Base-by-base conservation (phyloP, 2,329 filamentous ascomycete species). In the Colletotrichum acutatum region DNA sequence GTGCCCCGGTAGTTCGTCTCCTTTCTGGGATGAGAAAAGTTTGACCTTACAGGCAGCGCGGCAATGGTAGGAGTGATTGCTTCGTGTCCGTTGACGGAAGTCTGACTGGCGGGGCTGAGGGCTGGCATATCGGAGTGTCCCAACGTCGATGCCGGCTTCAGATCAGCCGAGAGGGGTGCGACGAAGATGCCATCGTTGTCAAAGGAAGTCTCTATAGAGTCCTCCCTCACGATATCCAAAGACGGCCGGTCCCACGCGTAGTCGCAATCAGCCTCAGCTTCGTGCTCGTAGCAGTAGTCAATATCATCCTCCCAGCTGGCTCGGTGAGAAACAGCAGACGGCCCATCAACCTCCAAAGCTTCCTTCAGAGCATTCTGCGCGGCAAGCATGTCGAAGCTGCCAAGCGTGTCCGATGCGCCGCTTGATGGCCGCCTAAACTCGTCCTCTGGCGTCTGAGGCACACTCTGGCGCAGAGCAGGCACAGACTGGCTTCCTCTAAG, bases 241-340 rank as follows among this genome's bases (percentile, higher is more conserved):
- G 90, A 91, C 3, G 86, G 83, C 19, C 88, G 87, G 71, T 91
- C 89, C 90, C 90, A 92, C 57, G 90, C 87, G 76, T 91, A 92
- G 74, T 92, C 88, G 77, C 90, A 92, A 79, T 92, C 85, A 8
- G 90, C 91, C 79, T 93, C 91, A 14, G 87, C 90, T 75, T 90
- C 91, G 76, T 93, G 89, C 75, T 92, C 90, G 77, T 93, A 93
- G 78, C 90, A 92, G 80, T 92, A 93, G 78, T 93, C 91, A 74
- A 93, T 92, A 74, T 90, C 90, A 65, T 92, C 90, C 77, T 93
- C 91, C 91, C 91, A 93, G 76, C 84, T 91, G 76, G 87, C 86
- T 8, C 81, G 81, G 26, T 79, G 76, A n/a, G 81, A 74, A 4
- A 74, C 67, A 3, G 83, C 81, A n/a, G 77, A 77, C 16, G 67